Evolutionary conservation across 1,139 yeast genomes (phyloP).

Genomic region (Saccharomyces hybrid): DNA sequence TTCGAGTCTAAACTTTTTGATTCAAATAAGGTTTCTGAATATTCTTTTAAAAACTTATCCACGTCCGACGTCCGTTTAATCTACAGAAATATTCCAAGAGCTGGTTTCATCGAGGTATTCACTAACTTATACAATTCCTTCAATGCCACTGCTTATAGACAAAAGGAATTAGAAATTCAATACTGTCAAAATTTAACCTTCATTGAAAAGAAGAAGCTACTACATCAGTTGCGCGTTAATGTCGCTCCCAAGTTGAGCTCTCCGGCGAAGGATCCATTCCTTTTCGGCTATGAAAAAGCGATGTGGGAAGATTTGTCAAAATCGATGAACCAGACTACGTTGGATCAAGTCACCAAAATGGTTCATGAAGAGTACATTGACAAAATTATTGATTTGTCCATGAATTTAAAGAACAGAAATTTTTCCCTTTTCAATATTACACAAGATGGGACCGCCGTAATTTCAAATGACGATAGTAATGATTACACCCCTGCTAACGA

Average conservation of each 20-base stretch:
- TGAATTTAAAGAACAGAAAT: background rate
- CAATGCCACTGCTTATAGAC: conserved; percentile 17
- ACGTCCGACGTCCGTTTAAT: conserved; percentile 14
- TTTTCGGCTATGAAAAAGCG: conserved; percentile 14
- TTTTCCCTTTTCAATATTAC: background rate
- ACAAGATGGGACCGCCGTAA: background rate
- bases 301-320: conserved; percentile 12
- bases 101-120: conserved; percentile 14
- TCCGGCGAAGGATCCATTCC: conserved; percentile 22
- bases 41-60: conserved; percentile 9
- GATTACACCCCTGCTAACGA: background rate
- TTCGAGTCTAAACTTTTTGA: background rate
- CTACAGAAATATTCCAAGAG: conserved; percentile 15
- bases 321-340: conserved; percentile 2
- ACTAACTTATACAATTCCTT: conserved; percentile 16
- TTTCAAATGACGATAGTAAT: background rate
- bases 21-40: background rate
- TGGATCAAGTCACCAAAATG: background rate
- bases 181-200: conserved; percentile 8
- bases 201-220: conserved; percentile 9
- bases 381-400: background rate
- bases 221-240: conserved; percentile 11
- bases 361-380: background rate
- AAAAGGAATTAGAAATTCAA: conserved; percentile 23
- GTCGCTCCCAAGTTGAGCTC: conserved; percentile 15